These are phyloP conservation scores for Chalara sp. DNA, from an alignment of 2,329 filamentous ascomycete species.

Conservation along the genomic window DNA sequence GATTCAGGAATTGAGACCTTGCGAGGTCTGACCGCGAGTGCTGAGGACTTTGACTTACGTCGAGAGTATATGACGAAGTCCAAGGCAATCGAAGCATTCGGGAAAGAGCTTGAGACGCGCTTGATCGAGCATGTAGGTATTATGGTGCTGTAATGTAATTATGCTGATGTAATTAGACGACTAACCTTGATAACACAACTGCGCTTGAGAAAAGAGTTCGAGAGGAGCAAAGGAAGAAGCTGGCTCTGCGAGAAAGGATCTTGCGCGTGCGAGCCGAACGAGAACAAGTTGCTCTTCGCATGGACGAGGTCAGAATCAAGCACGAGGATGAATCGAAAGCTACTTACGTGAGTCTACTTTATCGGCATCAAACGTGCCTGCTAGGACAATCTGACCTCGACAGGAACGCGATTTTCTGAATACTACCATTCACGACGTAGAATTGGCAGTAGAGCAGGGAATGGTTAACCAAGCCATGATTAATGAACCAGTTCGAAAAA, in stretches of 20 bases:
- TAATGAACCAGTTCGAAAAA: slow-evolving; percentile 43
- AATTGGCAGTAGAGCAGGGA: slow-evolving; percentile 46
- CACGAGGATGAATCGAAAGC: slow-evolving; percentile 49
- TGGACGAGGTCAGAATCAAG: slow-evolving; percentile 54
- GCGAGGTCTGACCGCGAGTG: slow-evolving; percentile 35
- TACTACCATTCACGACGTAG: slow-evolving; percentile 53
- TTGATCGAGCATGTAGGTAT: slow-evolving; percentile 51
- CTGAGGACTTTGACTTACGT: slow-evolving; percentile 38
- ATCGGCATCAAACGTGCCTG: neutral
- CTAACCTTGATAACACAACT: slow-evolving; percentile 52
- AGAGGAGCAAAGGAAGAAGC: slow-evolving; percentile 48
- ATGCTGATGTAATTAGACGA: slow-evolving; percentile 33
- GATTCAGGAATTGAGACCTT: slow-evolving; percentile 42
- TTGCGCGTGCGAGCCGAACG: slow-evolving; percentile 50
- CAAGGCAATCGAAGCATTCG: slow-evolving; percentile 50
- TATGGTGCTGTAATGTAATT: slow-evolving; percentile 1
- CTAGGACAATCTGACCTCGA: slow-evolving; percentile 5
- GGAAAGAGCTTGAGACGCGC: slow-evolving; percentile 47
- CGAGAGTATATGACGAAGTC: slow-evolving; percentile 50
- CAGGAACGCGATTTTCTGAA: slow-evolving; percentile 45
- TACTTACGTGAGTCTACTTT: slow-evolving; percentile 38
- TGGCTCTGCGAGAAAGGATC: slow-evolving; percentile 53
- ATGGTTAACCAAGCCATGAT: slow-evolving; percentile 42
- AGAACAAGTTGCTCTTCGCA: slow-evolving; percentile 54
- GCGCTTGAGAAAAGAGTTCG: slow-evolving; percentile 51